Evolutionary conservation across 352 stramenopile species (phyloP), one percentile per base, ranked within the genome.

Genomic region (Phytopythium oedochilum): DNA sequence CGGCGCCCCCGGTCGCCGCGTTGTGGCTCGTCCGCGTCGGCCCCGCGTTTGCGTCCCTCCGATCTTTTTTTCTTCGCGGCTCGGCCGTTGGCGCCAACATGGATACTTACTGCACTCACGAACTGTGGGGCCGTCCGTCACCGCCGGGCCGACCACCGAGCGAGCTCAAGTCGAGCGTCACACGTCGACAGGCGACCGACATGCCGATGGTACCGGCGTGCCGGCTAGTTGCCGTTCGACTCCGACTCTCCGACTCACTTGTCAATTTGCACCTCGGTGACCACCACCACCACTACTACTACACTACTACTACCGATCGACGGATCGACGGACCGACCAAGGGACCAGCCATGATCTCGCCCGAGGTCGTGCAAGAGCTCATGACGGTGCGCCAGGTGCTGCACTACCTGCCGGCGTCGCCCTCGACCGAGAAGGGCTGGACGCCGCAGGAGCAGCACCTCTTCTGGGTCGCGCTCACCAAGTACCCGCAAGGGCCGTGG

Each of bases 401-500:
- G 35, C 67, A 75, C 42, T 75, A 75, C 55, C 49, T 75, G 22
- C 64, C 67, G 25, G 64, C 63, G 29, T 70, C 67, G 3, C 67
- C 68, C 29, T 59, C 46, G 17, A 63, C 61, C 20, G 57, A 66
- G 28, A 72, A 66, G 53, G 56, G 64, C 14, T 72, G 64, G 64
- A 61, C 52, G 17, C 40, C 55, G 3, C 56, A 66, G 2, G 64
- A 72, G 44, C 60, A 72, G 43, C 60, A 72, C n/a, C 60, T 68
- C 56, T 72, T 72, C 57, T 72, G 64, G 64, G 56, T 63, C 7
- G 69, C 64, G 25, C 64, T 78, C 47, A 52, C 59, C 44, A 69
- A 58, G 51, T 74, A 66, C 50, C 71, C 74, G 11, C 71, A 82
- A 20, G 74, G 74, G 0, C 74, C 74, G 12, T 84, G 74, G 74